Conservation (phyloP, 1,284 basidiomycete genomes). For the Hypsizygus ulmarius region DNA sequence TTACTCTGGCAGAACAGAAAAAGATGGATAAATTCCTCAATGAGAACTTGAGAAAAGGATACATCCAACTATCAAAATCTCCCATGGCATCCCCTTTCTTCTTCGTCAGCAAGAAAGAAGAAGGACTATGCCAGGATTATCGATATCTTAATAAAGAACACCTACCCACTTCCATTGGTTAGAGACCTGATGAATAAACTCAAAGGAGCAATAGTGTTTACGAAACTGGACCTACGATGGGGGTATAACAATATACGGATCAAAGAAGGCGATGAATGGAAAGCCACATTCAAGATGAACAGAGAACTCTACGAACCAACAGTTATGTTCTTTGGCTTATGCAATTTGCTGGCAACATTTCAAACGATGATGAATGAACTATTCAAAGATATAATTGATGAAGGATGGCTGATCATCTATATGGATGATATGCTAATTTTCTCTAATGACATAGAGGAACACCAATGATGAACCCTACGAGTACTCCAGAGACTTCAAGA, state of each 20-base stretch:
- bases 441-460: too few relatives aligned
- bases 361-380: slow-evolving; percentile 9
- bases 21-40: background rate
- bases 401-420: background rate
- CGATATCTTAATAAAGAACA: too few relatives aligned
- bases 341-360: slow-evolving; percentile 2
- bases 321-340: slow-evolving; percentile 7
- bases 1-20: too few relatives aligned
- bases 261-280: background rate
- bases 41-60: background rate
- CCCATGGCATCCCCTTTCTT: background rate
- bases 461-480: too few relatives aligned
- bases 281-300: slow-evolving; percentile 8
- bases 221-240: too few relatives aligned
- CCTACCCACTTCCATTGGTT: too few relatives aligned
- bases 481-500: too few relatives aligned
- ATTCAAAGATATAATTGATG: slow-evolving; percentile 3
- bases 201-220: too few relatives aligned
- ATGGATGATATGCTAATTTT: slow-evolving; percentile 3
- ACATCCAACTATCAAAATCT: background rate
- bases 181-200: background rate
- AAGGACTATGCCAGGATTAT: too few relatives aligned
- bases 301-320: too few relatives aligned
- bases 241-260: background rate
- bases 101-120: background rate